A percentile compares a stretch with the other conserved stretches of the same genome.
These are phyloP conservation scores for Lactarius tabidus DNA, from an alignment of 768 basidiomycete species.

Conservation along the genomic window DNA sequence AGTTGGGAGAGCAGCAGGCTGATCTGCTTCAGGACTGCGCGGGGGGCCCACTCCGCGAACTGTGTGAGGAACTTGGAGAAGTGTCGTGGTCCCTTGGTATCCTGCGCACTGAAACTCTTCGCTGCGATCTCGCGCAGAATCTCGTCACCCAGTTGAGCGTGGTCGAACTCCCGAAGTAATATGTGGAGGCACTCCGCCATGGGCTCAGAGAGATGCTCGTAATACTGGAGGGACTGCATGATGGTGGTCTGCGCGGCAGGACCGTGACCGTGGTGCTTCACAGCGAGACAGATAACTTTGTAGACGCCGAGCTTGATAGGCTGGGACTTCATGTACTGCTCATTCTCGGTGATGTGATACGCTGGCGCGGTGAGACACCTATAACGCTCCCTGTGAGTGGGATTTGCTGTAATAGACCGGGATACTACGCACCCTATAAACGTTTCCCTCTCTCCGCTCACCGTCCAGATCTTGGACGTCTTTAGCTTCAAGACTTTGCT, in stretches of 20 bases:
- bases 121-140: constrained; percentile 82
- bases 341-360: constrained; percentile 81
- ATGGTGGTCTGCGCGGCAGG: constrained; percentile 85
- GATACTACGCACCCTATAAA: constrained; percentile 67
- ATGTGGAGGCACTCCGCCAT: constrained; percentile 87
- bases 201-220: constrained; percentile 89
- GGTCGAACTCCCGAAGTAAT: constrained; percentile 82
- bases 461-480: constrained; percentile 85
- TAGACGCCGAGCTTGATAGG: constrained; percentile 72
- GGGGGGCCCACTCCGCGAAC: constrained; percentile 74
- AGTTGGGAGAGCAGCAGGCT: constrained; percentile 78
- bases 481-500: constrained; percentile 63
- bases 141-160: constrained; percentile 86
- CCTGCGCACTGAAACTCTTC: constrained; percentile 73
- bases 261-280: constrained; percentile 85
- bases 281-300: constrained; percentile 86
- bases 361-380: constrained; percentile 88
- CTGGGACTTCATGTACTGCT: constrained; percentile 79
- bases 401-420: not conserved
- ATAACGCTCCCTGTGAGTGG: constrained; percentile 12
- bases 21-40: constrained; percentile 85
- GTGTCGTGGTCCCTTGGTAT: constrained; percentile 81
- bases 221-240: constrained; percentile 89
- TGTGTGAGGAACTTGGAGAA: constrained; percentile 82
- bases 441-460: constrained; percentile 77